Conservation (phyloP, 2,329 filamentous ascomycete species). For the Fusarium poae region DNA sequence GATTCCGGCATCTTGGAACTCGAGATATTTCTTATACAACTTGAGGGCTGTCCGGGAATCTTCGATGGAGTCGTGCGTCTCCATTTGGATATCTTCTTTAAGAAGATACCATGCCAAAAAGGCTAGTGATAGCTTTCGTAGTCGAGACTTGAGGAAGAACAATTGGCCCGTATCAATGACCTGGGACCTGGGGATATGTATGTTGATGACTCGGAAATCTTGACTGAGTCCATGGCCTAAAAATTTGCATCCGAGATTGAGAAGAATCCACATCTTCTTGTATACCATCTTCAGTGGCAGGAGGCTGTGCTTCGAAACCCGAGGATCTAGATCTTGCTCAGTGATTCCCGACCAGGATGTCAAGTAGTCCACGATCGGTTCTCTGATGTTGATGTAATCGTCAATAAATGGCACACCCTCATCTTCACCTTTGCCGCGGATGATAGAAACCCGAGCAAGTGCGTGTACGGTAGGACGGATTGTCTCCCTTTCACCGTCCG, state of each 20-base stretch:
- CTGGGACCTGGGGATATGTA: slow-evolving; percentile 90
- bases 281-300: slow-evolving; percentile 92
- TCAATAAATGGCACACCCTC: slow-evolving; percentile 94
- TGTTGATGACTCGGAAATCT: slow-evolving; percentile 98
- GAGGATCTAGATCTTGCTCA: slow-evolving; percentile 83
- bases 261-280: slow-evolving; percentile 96
- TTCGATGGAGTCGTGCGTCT: slow-evolving; percentile 94
- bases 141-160: slow-evolving; percentile 84
- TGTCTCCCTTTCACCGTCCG: slow-evolving; percentile 89
- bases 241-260: slow-evolving; percentile 95
- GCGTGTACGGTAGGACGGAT: slow-evolving; percentile 92
- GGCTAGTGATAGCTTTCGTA: slow-evolving; percentile 89
- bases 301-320: slow-evolving; percentile 83
- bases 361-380: slow-evolving; percentile 93
- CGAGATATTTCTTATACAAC: slow-evolving; percentile 88
- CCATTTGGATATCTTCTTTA: slow-evolving; percentile 92
- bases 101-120: slow-evolving; percentile 93
- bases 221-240: slow-evolving; percentile 93
- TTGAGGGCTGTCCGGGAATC: slow-evolving; percentile 92
- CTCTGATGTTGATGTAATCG: slow-evolving; percentile 93
- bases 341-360: slow-evolving; percentile 95
- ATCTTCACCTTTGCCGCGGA: slow-evolving; percentile 81
- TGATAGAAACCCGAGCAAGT: slow-evolving; percentile 90
- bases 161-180: slow-evolving; percentile 95
- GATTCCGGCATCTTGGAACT: slow-evolving; percentile 88